These are phyloP conservation scores for Zelopaecilomyces penicillatus DNA, from an alignment of 2,329 filamentous ascomycete species.

Conservation along the genomic window DNA sequence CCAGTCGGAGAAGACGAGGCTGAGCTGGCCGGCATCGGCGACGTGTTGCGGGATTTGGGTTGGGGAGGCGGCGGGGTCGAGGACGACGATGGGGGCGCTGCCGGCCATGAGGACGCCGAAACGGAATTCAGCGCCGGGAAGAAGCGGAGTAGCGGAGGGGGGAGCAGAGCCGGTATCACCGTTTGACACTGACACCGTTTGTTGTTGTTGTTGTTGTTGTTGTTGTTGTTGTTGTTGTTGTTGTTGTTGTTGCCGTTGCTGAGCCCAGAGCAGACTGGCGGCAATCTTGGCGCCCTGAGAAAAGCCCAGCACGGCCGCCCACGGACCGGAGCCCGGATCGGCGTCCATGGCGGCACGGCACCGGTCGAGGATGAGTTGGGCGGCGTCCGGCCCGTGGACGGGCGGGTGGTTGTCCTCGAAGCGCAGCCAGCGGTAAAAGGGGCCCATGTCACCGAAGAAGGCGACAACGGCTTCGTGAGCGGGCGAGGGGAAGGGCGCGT, in stretches of 20 bases:
- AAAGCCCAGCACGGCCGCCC: slow-evolving; percentile 56
- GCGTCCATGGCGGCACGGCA: slow-evolving; percentile 39
- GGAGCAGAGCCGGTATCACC: not conserved
- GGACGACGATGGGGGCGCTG: slow-evolving; percentile 21
- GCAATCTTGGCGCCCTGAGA: slow-evolving; percentile 58
- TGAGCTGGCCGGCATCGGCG: slow-evolving; percentile 15
- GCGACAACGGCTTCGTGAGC: slow-evolving; percentile 54
- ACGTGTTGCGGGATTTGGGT: slow-evolving; percentile 44
- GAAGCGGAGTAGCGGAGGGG: slow-evolving; percentile 10
- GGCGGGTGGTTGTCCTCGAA: slow-evolving; percentile 51
- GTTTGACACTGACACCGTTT: slow-evolving; percentile 24
- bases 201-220: not conserved
- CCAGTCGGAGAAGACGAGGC: slow-evolving; percentile 17
- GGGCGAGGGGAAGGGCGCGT: slow-evolving; percentile 57
- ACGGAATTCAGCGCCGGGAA: slow-evolving; percentile 16
- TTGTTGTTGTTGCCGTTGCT: slow-evolving; percentile 32
- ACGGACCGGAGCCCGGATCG: slow-evolving; percentile 48
- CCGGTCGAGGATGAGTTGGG: slow-evolving; percentile 30
- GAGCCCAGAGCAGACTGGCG: slow-evolving; percentile 53
- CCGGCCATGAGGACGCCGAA: slow-evolving; percentile 30
- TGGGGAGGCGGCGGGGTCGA: slow-evolving; percentile 23
- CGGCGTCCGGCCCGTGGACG: slow-evolving; percentile 30
- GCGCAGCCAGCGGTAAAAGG: slow-evolving; percentile 55
- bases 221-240: no score
- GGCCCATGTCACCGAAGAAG: slow-evolving; percentile 58